Evolutionary conservation across 176 grass and related monocot genomes (phyloP).

Genomic region (Puccinellia tenuiflora): DNA sequence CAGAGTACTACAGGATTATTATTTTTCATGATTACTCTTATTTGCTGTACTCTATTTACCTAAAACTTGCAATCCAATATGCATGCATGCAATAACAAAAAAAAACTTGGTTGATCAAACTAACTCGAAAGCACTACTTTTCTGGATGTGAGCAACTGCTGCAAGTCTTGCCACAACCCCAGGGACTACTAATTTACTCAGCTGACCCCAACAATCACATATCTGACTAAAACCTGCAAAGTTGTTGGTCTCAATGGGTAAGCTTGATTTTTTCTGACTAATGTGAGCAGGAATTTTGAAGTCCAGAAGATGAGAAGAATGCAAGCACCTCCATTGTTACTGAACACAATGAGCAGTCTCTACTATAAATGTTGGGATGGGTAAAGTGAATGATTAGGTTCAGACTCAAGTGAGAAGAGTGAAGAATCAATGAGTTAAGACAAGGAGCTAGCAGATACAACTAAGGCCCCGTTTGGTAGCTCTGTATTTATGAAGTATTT

Average conservation of each 20-base stretch:
- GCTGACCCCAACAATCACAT: not conserved
- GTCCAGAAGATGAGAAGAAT: slow-evolving; percentile 6
- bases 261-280: not conserved
- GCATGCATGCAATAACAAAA: not conserved
- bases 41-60: not conserved
- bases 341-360: not conserved
- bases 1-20: not conserved
- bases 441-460: not conserved
- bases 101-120: not conserved
- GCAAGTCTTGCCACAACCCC: not conserved
- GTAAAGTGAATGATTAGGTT: not conserved
- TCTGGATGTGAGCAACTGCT: not conserved
- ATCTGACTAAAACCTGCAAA: not conserved
- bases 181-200: slow-evolving; percentile 5
- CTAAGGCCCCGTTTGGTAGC: no score
- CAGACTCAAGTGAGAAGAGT: not conserved
- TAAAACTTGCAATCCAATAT: not conserved
- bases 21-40: slow-evolving; percentile 2
- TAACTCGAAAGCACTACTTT: not conserved
- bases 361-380: not conserved
- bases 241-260: not conserved
- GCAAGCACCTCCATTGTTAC: not conserved
- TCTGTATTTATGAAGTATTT: no score
- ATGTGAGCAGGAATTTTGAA: not conserved
- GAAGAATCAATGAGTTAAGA: not conserved